Base-by-base conservation (phyloP, 2,329 filamentous ascomycete species). In the Cladosporium sp. region DNA sequence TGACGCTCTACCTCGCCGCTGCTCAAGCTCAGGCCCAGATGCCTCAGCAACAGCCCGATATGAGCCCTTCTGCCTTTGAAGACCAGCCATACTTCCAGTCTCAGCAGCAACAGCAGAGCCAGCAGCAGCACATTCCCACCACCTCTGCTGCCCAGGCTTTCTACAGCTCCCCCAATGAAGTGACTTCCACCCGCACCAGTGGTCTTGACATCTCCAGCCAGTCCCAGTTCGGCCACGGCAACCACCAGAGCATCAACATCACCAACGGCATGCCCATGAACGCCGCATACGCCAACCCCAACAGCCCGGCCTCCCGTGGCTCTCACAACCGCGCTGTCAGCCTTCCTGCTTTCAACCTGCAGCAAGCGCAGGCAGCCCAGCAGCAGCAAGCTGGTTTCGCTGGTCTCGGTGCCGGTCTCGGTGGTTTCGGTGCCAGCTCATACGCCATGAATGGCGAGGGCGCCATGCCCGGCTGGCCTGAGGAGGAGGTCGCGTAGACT, bases 1-100 rank as follows among this genome's bases (percentile, higher is more conserved):
- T 98, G 77, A 97, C 93, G 26, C 88, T 97, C 87, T 98, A 97
- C 76, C 85, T 97, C n/a, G 76, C 76, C 21, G 75, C 75, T 13
- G 73, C 74, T 10, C 76, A 78, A 66, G 94, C 89, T 78, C 92
- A 96, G 75, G 87, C 94, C 30, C 89, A 88, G 25, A 86, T 89
- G 67, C 88, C 91, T 72, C 82, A 79, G 67, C 85, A 88, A 56
- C 58, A 68, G 65, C 64, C 70, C 62, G 68, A 74, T 58, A 67
- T 75, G 57, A 70, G 72, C 65, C 70, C 73, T 25, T 68, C 73
- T 56, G 56, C 74, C 77, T 64, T 80, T 76, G 65, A 81, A 79
- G 71, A 79, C 77, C 69, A 70, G 53, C 62, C 70, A 62, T 70
- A 70, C 48, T 66, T 65, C 56, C 25, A 60, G 26, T 68, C 63